Conservation (phyloP, 1,284 basidiomycete species). For the Lentinula novae-zelandiae region DNA sequence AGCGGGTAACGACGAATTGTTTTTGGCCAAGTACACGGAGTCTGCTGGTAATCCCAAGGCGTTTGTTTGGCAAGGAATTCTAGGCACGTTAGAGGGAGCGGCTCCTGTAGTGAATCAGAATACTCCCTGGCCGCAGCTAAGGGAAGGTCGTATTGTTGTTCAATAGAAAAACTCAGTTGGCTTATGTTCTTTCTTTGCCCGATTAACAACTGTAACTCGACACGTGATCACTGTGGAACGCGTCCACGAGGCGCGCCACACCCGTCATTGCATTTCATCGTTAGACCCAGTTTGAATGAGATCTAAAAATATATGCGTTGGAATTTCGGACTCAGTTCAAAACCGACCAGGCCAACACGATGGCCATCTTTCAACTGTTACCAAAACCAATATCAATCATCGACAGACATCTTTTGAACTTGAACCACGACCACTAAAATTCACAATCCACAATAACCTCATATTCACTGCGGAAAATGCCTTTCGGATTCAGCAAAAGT, state of each 20-base stretch:
- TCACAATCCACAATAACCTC: background rate
- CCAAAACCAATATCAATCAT: background rate
- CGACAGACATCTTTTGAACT: background rate
- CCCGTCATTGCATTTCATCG: background rate
- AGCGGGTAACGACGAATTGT: slow-evolving; percentile 60
- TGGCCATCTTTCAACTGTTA: background rate
- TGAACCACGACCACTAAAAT: background rate
- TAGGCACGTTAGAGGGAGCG: slow-evolving; percentile 35
- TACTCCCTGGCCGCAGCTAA: slow-evolving; percentile 10
- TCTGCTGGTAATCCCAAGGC: slow-evolving; percentile 67
- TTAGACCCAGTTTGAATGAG: background rate
- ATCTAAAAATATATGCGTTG: background rate
- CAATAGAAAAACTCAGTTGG: too few species aligned
- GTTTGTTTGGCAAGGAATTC: slow-evolving; percentile 63
- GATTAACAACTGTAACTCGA: too few species aligned
- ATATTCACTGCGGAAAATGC: background rate
- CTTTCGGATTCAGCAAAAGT: background rate
- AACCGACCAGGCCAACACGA: background rate
- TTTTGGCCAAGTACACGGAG: slow-evolving; percentile 71
- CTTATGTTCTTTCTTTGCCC: too few species aligned
- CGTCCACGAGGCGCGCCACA: background rate
- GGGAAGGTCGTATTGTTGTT: slow-evolving; percentile 3
- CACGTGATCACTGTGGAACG: background rate
- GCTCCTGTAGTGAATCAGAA: background rate
- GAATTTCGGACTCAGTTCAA: background rate